Percentiles rank a stretch among this genome's conserved stretches.
Conservation (phyloP, 2,329 filamentous ascomycete genomes). For the Pestalotiopsis sp. region DNA sequence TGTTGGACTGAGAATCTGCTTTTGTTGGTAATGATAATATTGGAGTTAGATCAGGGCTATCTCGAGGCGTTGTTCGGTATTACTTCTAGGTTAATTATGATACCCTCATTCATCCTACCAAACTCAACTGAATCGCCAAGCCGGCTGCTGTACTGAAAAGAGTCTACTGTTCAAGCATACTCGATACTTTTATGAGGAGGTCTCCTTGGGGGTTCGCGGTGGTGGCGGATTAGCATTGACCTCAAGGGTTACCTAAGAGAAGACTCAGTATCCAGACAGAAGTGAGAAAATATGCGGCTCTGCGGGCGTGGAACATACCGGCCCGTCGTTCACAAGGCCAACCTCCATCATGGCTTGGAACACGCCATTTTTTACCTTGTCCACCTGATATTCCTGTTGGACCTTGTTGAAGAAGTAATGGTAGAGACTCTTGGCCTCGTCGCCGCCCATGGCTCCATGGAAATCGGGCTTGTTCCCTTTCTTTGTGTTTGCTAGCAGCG, state of each 20-base stretch:
- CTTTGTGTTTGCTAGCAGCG: constrained; percentile 86
- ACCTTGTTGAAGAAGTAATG: constrained; percentile 80
- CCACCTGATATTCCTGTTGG: constrained; percentile 66
- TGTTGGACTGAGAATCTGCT: not conserved
- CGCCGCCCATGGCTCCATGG: constrained; percentile 78
- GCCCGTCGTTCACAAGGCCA: constrained; percentile 82
- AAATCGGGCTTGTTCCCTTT: constrained; percentile 97
- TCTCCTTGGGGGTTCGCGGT: constrained; percentile 6
- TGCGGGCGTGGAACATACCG: constrained; percentile 40
- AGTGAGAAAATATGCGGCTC: not conserved
- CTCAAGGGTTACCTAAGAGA: constrained; percentile 39
- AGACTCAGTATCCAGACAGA: not conserved
- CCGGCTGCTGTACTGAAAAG: not conserved
- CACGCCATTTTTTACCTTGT: constrained; percentile 88
- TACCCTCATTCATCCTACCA: constrained; percentile 1
- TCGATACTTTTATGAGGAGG: constrained; percentile 1
- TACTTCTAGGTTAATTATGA: not conserved
- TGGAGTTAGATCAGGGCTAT: not conserved
- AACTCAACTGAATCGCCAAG: not conserved
- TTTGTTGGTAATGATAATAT: not conserved
- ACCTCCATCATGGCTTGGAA: constrained; percentile 99
- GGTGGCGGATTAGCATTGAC: constrained; percentile 25
- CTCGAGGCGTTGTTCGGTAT: not conserved
- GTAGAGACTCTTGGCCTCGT: constrained; percentile 80
- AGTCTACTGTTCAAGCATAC: not conserved